A percentile compares a stretch with the other conserved stretches of the same genome.
Evolutionary conservation across 169 alveolate genomes (phyloP).

Genomic region (Plasmodium vivax): DNA sequence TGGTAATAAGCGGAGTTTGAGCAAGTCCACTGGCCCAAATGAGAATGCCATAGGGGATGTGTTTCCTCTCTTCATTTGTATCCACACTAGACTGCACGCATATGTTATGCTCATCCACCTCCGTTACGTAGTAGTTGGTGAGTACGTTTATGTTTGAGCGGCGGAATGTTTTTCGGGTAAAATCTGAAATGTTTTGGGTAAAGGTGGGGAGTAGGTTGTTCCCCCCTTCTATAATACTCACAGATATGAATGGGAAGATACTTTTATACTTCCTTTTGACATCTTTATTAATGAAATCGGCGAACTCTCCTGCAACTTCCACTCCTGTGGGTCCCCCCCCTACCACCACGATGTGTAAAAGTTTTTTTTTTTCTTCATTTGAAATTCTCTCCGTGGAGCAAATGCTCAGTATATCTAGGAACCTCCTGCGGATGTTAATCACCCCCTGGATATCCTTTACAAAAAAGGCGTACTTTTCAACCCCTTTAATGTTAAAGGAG

Average conservation of each 20-base stretch:
- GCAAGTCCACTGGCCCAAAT: slow-evolving; percentile 86
- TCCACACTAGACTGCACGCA: slow-evolving; percentile 63
- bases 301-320: slow-evolving; percentile 83
- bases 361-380: slow-evolving; percentile 59
- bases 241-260: slow-evolving; percentile 76
- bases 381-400: slow-evolving; percentile 71
- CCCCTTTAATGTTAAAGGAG: slow-evolving; percentile 83
- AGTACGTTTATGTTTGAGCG: slow-evolving; percentile 74
- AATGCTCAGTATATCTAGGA: slow-evolving; percentile 73
- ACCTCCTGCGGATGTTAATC: slow-evolving; percentile 65
- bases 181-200: slow-evolving; percentile 76
- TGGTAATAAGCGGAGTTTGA: slow-evolving; percentile 27
- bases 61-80: slow-evolving; percentile 74
- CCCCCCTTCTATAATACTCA: slow-evolving; percentile 84
- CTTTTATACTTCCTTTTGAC: slow-evolving; percentile 38
- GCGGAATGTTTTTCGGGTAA: slow-evolving; percentile 60
- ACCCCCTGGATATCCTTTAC: slow-evolving; percentile 84
- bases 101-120: slow-evolving; percentile 74
- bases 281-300: slow-evolving; percentile 77
- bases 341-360: slow-evolving; percentile 80
- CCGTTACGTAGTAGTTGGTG: slow-evolving; percentile 78
- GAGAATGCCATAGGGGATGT: slow-evolving; percentile 80
- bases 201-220: slow-evolving; percentile 80
- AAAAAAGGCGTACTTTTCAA: slow-evolving; percentile 81
- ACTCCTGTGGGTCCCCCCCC: slow-evolving; percentile 90